Conservation (phyloP, 306 rosid genomes). For the Vigna trinervia region DNA sequence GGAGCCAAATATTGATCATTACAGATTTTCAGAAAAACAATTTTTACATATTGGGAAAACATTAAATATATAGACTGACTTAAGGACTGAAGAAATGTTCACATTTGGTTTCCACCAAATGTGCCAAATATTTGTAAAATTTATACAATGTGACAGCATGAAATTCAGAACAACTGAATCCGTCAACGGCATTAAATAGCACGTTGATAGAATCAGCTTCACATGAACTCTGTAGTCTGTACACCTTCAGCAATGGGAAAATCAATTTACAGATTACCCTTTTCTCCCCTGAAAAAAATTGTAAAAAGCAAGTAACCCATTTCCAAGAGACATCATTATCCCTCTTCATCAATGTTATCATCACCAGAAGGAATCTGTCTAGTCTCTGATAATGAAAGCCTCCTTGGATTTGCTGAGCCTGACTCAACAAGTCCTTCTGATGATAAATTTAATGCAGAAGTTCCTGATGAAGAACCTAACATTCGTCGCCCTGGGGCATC, state of each 20-base stretch:
- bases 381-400: slow-evolving; percentile 82
- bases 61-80: slow-evolving; percentile 51
- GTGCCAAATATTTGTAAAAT: slow-evolving; percentile 75
- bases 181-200: slow-evolving; percentile 68
- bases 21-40: slow-evolving; percentile 49
- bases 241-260: slow-evolving; percentile 81
- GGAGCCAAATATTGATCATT: slow-evolving; percentile 51
- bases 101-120: slow-evolving; percentile 70
- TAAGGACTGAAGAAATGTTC: slow-evolving; percentile 70
- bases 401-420: slow-evolving; percentile 70
- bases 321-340: slow-evolving; percentile 59
- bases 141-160: slow-evolving; percentile 78
- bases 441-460: slow-evolving; percentile 79
- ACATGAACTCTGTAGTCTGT: slow-evolving; percentile 62
- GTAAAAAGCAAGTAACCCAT: slow-evolving; percentile 60
- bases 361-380: slow-evolving; percentile 82
- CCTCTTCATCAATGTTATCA: slow-evolving; percentile 75
- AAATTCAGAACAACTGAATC: slow-evolving; percentile 68
- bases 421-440: slow-evolving; percentile 83
- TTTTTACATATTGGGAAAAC: slow-evolving; percentile 51
- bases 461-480: slow-evolving; percentile 78
- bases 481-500: slow-evolving; percentile 70
- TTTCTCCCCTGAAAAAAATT: slow-evolving; percentile 68
- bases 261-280: slow-evolving; percentile 84
- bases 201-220: slow-evolving; percentile 62